Conservation (phyloP, 2,329 filamentous ascomycete species). For the Arthrobotrys sinensis region DNA sequence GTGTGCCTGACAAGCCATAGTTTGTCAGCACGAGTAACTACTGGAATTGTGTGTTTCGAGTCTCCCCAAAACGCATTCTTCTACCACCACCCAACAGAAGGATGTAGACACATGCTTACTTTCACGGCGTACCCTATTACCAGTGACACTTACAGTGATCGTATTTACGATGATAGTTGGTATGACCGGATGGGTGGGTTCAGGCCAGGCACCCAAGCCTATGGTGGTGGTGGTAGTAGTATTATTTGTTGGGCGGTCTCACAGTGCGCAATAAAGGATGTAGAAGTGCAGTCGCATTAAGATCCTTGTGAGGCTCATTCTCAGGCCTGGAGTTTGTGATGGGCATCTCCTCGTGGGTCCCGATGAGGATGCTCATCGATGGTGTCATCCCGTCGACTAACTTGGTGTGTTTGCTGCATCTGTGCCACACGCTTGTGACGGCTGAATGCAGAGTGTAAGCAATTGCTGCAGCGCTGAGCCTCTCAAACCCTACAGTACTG, state of each 20-base stretch:
- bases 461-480: no score
- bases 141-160: neutral
- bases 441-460: no score
- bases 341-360: neutral
- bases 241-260: neutral
- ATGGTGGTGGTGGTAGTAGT: no score
- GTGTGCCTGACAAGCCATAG: neutral
- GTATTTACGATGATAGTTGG: slow-evolving; percentile 7
- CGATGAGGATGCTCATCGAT: slow-evolving; percentile 8
- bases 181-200: neutral
- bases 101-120: neutral
- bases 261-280: neutral
- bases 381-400: neutral
- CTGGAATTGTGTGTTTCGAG: neutral
- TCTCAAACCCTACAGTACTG: no score
- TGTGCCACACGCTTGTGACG: neutral
- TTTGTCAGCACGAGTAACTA: neutral
- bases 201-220: neutral
- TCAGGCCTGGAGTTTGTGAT: neutral
- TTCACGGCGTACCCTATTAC: neutral
- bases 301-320: slow-evolving; percentile 6
- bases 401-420: neutral
- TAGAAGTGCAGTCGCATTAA: neutral
- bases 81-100: neutral
- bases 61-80: neutral